Conservation (phyloP, 1,284 basidiomycete genomes). For the Ustilago sp. region DNA sequence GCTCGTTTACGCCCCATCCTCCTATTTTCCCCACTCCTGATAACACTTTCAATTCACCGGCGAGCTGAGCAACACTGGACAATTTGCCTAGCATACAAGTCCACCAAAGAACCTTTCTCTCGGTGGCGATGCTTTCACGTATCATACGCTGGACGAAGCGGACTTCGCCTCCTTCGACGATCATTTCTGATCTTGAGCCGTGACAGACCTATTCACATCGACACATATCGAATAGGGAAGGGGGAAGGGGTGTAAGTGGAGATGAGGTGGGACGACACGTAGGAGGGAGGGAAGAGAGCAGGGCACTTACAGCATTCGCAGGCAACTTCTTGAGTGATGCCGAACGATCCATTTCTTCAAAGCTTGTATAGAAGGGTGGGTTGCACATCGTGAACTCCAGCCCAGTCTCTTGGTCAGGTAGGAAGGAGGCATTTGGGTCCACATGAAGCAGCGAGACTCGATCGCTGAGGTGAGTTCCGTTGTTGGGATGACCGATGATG, state of each 20-base stretch:
- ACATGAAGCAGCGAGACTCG: constrained; percentile 74
- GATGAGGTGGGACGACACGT: not conserved
- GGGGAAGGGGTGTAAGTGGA: not conserved
- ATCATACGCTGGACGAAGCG: constrained; percentile 84
- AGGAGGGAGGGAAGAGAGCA: not conserved
- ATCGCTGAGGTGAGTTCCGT: constrained; percentile 73
- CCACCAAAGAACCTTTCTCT: constrained; percentile 75
- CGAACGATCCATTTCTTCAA: constrained; percentile 75
- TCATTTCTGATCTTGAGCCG: constrained; percentile 84
- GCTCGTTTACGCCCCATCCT: constrained; percentile 86
- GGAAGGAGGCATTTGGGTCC: constrained; percentile 71
- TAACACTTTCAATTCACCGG: constrained; percentile 74
- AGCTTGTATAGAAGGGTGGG: constrained; percentile 87
- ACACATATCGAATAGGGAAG: not conserved
- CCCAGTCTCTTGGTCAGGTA: constrained; percentile 69
- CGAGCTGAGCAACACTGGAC: constrained; percentile 77
- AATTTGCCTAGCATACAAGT: constrained; percentile 91
- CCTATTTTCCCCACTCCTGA: constrained; percentile 67
- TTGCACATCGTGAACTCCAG: constrained; percentile 84
- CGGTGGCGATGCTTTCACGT: constrained; percentile 77
- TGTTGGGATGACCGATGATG: constrained; percentile 76
- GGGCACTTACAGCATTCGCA: constrained; percentile 37
- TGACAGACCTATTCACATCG: constrained; percentile 71
- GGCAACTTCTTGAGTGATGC: constrained; percentile 28
- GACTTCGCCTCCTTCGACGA: constrained; percentile 85